Evolutionary conservation across 176 grass and related monocot genomes (phyloP).

Genomic region (Oryza nivara): DNA sequence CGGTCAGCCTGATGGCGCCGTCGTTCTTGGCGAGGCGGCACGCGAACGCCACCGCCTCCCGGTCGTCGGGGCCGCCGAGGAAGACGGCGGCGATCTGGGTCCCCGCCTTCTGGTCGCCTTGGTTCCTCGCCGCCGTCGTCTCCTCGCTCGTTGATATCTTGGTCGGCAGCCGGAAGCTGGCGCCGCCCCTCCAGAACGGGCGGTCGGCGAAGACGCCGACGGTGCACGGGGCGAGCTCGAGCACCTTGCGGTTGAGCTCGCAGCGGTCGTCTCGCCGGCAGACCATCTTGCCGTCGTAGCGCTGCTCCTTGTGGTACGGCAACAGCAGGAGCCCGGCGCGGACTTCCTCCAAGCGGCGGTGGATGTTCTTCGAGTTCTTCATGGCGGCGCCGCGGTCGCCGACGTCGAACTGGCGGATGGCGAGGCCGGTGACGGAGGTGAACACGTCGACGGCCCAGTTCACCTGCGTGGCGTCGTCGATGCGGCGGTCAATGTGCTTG

Average conservation of each 20-base stretch:
- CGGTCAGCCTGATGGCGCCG: slow-evolving; percentile 9
- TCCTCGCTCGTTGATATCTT: slow-evolving; percentile 15
- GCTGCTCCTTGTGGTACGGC: slow-evolving; percentile 54
- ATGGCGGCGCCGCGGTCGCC: slow-evolving; percentile 32
- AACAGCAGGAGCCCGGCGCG: slow-evolving; percentile 32
- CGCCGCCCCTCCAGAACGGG: slow-evolving; percentile 40
- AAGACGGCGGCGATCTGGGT: slow-evolving; percentile 44
- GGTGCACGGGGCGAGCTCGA: slow-evolving; percentile 39
- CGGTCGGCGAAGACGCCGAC: slow-evolving; percentile 39
- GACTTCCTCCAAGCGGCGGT: slow-evolving; percentile 31
- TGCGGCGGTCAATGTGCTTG: slow-evolving; percentile 17
- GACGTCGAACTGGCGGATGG: slow-evolving; percentile 37
- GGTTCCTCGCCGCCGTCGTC: background rate
- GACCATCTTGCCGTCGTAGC: slow-evolving; percentile 53
- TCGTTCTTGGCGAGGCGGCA: slow-evolving; percentile 47
- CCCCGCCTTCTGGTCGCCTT: slow-evolving; percentile 21
- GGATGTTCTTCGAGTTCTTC: slow-evolving; percentile 40
- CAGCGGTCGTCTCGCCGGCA: slow-evolving; percentile 36
- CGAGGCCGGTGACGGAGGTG: slow-evolving; percentile 34
- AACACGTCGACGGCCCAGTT: slow-evolving; percentile 47
- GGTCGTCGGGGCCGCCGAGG: slow-evolving; percentile 54
- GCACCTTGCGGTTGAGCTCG: slow-evolving; percentile 34
- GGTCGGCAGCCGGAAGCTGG: slow-evolving; percentile 38
- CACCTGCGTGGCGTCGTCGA: slow-evolving; percentile 40
- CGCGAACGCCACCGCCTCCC: slow-evolving; percentile 46